Evolutionary conservation across 139 green algal species (phyloP).

Genomic region (Volvox reticuliferus): DNA sequence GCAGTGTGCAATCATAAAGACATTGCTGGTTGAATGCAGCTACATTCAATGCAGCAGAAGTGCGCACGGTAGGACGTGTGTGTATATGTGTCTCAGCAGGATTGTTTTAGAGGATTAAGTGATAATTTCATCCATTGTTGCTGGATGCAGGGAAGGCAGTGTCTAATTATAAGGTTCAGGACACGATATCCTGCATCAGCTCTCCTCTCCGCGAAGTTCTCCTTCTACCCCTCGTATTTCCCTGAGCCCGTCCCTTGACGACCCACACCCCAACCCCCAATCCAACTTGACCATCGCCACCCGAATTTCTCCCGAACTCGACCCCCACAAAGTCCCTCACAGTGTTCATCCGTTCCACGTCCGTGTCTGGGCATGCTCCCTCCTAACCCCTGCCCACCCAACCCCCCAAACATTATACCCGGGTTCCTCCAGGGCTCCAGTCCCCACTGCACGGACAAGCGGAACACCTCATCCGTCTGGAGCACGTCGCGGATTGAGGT

Average conservation of each 20-base stretch:
- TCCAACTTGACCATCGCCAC: background rate
- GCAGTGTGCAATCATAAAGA: too few relatives aligned
- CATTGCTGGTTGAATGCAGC: too few relatives aligned
- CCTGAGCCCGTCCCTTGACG: background rate
- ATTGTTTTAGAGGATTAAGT: too few relatives aligned
- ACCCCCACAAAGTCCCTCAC: background rate
- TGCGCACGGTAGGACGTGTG: too few relatives aligned
- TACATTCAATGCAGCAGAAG: too few relatives aligned
- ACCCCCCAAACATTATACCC: background rate
- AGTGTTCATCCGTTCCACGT: background rate
- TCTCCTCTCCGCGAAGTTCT: too few relatives aligned
- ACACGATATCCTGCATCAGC: too few relatives aligned
- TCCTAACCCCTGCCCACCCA: background rate
- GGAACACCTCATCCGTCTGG: slow-evolving; percentile 38
- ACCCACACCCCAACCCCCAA: background rate
- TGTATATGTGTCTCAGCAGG: too few relatives aligned
- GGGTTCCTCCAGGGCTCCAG: slow-evolving; percentile 35
- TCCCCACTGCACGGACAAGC: slow-evolving; percentile 32
- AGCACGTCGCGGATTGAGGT: slow-evolving; percentile 18
- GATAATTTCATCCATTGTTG: too few relatives aligned
- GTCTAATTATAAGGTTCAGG: too few relatives aligned
- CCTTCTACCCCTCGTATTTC: too few relatives aligned
- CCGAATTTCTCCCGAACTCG: background rate
- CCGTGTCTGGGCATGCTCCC: background rate
- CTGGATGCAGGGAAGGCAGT: too few relatives aligned